phyloP scores from a whole-genome alignment of 371 early-diverging fungal genomes.

The Rhizopus arrhizus region DNA sequence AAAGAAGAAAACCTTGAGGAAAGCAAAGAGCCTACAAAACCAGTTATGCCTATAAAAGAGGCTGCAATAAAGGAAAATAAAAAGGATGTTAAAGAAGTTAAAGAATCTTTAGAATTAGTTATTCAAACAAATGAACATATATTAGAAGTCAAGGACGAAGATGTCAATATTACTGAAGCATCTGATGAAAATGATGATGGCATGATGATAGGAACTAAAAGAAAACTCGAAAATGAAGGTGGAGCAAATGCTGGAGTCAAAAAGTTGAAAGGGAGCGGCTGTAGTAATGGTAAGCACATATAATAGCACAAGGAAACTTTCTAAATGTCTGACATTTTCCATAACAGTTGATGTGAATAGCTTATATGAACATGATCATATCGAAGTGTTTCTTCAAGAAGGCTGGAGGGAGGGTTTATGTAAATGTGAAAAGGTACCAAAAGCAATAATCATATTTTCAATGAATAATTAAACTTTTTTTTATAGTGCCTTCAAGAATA shows the following conservation, averaged over 20 bases:
- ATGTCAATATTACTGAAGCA: background rate
- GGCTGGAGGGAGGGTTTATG: constrained; percentile 58
- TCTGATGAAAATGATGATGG: background rate
- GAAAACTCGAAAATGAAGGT: constrained; percentile 11
- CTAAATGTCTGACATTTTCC: background rate
- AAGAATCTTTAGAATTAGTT: background rate
- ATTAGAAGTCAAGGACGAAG: too few relatives aligned
- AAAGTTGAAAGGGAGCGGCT: constrained; percentile 9
- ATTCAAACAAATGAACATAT: background rate
- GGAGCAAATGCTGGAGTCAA: constrained; percentile 2
- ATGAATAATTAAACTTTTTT: background rate
- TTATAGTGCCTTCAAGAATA: constrained; percentile 30
- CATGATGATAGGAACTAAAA: constrained; percentile 14
- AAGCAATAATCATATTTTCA: background rate
- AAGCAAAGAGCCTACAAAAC: too few relatives aligned
- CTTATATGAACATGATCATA: constrained; percentile 24
- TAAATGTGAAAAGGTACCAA: constrained; percentile 40
- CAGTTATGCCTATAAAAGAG: too few relatives aligned
- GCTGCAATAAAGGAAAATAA: background rate
- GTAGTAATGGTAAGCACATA: constrained; percentile 16
- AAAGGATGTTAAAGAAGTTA: background rate
- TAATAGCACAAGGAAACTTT: background rate
- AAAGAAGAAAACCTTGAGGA: too few relatives aligned
- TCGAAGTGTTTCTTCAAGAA: constrained; percentile 51
- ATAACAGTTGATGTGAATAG: constrained; percentile 15